Evolutionary conservation across 495 filamentous ascomycete genomes (phyloP).

Genomic region (Xeromyces bisporus): DNA sequence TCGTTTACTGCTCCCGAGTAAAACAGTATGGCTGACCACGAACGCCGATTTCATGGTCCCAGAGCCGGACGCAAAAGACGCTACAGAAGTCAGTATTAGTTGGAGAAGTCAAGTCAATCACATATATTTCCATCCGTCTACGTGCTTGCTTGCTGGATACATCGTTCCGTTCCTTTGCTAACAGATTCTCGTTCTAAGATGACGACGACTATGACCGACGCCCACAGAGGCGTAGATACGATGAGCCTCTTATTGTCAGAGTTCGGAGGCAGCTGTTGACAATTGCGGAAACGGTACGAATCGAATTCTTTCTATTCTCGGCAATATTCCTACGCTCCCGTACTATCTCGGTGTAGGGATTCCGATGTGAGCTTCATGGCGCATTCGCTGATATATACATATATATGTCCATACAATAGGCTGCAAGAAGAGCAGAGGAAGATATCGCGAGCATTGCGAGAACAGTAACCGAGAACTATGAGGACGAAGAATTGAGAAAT

Average conservation of each 20-base stretch:
- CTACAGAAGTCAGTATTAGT: slow-evolving; percentile 33
- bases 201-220: slow-evolving; percentile 62
- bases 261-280: slow-evolving; percentile 65
- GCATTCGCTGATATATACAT: too few relatives aligned
- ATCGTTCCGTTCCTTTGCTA: neutral
- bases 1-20: slow-evolving; percentile 2
- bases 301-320: too few relatives aligned
- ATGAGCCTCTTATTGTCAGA: slow-evolving; percentile 58
- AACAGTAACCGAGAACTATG: slow-evolving; percentile 58
- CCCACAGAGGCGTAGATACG: slow-evolving; percentile 58
- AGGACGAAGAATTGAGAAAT: slow-evolving; percentile 55
- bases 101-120: slow-evolving; percentile 1
- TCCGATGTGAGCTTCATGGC: too few relatives aligned
- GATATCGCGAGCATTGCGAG: slow-evolving; percentile 62
- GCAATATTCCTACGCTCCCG: too few relatives aligned
- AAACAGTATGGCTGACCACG: slow-evolving; percentile 53
- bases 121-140: neutral
- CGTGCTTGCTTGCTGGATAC: too few relatives aligned
- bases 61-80: slow-evolving; percentile 51
- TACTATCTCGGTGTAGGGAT: too few relatives aligned
- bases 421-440: slow-evolving; percentile 63
- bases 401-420: slow-evolving; percentile 25
- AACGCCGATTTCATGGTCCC: slow-evolving; percentile 41
- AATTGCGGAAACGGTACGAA: slow-evolving; percentile 64
- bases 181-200: slow-evolving; percentile 27